phyloP scores from a whole-genome alignment of 2,329 filamentous ascomycete species.

The Parastagonospora nodorum region DNA sequence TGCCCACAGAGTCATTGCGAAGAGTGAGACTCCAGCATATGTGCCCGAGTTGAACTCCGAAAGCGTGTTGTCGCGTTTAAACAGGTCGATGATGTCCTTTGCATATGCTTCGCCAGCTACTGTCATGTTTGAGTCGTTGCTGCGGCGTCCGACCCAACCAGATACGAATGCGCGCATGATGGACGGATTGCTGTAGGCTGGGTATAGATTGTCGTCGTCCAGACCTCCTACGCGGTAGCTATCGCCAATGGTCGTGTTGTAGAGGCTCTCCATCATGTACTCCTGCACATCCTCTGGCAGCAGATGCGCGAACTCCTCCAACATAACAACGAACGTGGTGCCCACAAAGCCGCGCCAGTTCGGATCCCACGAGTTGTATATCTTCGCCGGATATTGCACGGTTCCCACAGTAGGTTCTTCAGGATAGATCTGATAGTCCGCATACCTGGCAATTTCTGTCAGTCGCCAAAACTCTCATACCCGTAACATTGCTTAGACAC shows the following conservation, averaged over 20 bases:
- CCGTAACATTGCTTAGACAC: not conserved
- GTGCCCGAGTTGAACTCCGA: constrained; percentile 68
- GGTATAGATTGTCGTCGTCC: constrained; percentile 66
- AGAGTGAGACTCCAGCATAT: constrained; percentile 66
- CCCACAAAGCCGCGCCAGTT: constrained; percentile 70
- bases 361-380: constrained; percentile 65
- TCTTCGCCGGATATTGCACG: constrained; percentile 54
- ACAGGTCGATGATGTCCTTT: constrained; percentile 61
- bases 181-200: constrained; percentile 64
- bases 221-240: constrained; percentile 65
- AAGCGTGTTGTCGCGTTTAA: constrained; percentile 60
- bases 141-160: constrained; percentile 62
- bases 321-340: constrained; percentile 61
- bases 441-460: constrained; percentile 42
- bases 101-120: constrained; percentile 61
- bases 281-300: constrained; percentile 46
- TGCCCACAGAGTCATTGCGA: constrained; percentile 62
- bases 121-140: constrained; percentile 65
- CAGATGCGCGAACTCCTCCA: constrained; percentile 63
- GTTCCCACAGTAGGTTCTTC: constrained; percentile 64
- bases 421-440: constrained; percentile 59
- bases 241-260: constrained; percentile 63
- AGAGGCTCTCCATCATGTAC: constrained; percentile 59
- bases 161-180: constrained; percentile 68
- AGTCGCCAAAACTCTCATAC: not conserved